Base-by-base conservation (phyloP, 176 grass and related monocot species). In the Oryza australiensis region DNA sequence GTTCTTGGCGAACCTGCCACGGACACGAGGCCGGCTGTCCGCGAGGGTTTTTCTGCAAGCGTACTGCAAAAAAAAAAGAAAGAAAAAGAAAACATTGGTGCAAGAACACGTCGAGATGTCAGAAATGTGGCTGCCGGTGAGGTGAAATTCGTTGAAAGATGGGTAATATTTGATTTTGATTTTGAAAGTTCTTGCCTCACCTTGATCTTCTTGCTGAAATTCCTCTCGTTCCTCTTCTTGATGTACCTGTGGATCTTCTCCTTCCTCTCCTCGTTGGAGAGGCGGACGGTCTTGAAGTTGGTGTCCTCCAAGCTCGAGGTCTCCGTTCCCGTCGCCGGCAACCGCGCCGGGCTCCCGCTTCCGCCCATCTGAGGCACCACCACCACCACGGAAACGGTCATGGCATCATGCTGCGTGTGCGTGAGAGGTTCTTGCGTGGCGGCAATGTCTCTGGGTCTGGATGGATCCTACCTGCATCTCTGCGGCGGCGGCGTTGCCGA, bases 121-220 rank as follows among this genome's bases (percentile, higher is more conserved):
- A 24, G 51, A 51, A 37, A 26, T 8, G 46, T 29, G 62, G 45
- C 7, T 18, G 13, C 3, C 51, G 48, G 32, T 26, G 41, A 41
- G 48, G 3, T 4, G 11, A n/a, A 48, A 45, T 63, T 67, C 48
- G 15, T 11, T 3, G 12, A 0, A 23, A 15, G 0, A 18, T 42
- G 0, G 23, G n/a, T 11, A 40, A 57, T 18, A 37, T 37, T n/a
- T n/a, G n/a, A n/a, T n/a, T 5, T 33, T 53, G 62, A 20, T 72
- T 7, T 66, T 74, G 22, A 12, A 12, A 20, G 13, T 11, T 45
- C 12, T 27, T 46, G 26, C 35, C 18, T 94, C 89, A 99, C 97
- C 93, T 99, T 99, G 80, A 99, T 99, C 88, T 93, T 99, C 85
- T 96, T 99, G 87, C 86, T 92, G 91, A 99, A 99, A 87, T 99